Base-by-base conservation (phyloP, 2,329 filamentous ascomycete genomes). In the Helicocarpus griseus region DNA sequence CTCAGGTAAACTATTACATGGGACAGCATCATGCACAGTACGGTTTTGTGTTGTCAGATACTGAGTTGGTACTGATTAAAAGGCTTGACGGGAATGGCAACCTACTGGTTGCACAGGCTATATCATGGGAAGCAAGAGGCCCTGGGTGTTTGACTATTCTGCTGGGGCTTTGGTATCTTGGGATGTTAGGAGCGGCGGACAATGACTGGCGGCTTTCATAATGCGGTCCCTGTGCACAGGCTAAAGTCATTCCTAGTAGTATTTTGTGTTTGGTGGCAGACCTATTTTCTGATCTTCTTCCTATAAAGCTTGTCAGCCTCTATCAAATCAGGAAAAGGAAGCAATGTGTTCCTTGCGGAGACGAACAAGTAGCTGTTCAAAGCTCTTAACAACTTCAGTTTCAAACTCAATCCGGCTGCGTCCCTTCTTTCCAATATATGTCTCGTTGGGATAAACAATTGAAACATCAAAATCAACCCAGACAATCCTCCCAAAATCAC, bases 1-100 rank as follows among this genome's bases (percentile, higher is more conserved):
- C 54, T 5, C 53, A 54, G 36, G 53, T 59, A 22, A 54, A 55
- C 24, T 58, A 55, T 35, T 57, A 58, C 35, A 57, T 57, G 56
- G 44, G 51, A 26, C 51, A 53, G 46, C 39, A 56, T 33, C 33
- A 35, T 22, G 45, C 56, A 7, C 33, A 51, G 31, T 35, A 55
- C n/a, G n/a, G 57, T 3, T 58, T 54, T 53, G 47, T 58, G 6
- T 46, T 57, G 24, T 39, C 53, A 19, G 36, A 57, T 41, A 7
- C n/a, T 29, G 69, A 35, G 44, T 54, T 49, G 44, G 4, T 41
- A 17, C 19, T 21, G 3, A 29, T 49, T 17, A 39, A 40, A 40
- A 40, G 48, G 36, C 33, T 40, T 39, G n/a, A 22, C 19, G 33
- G 13, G 13, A 40, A 49, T 40, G 48, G 48, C 17, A 22, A 41